phyloP scores from a whole-genome alignment of 495 filamentous ascomycete species.

The Achaetomiella virescens region DNA sequence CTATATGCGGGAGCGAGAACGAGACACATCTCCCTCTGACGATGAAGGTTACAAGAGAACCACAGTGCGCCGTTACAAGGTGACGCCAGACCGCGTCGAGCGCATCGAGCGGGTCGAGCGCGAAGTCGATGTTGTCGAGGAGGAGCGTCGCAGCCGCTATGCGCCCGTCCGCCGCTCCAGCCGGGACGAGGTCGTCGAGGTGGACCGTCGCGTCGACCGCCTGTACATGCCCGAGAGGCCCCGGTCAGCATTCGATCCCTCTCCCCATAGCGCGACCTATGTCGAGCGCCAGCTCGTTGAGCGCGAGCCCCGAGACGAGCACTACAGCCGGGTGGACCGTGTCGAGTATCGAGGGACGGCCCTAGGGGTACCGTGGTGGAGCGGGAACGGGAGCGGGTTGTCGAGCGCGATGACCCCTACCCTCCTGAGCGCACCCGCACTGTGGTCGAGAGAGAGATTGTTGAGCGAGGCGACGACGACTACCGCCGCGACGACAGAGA shows the following conservation, averaged over 20 bases:
- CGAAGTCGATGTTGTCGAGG: slow-evolving; percentile 43
- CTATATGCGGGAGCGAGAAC: slow-evolving; percentile 40
- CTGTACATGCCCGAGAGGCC: slow-evolving; percentile 41
- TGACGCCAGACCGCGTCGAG: slow-evolving; percentile 36
- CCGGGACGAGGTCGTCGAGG: slow-evolving; percentile 37
- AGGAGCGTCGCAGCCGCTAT: slow-evolving; percentile 42
- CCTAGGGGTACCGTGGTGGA: slow-evolving; percentile 32
- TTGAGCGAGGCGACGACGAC: slow-evolving; percentile 28
- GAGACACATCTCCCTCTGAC: slow-evolving; percentile 40
- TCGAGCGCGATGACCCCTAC: slow-evolving; percentile 39
- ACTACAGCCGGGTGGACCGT: slow-evolving; percentile 24
- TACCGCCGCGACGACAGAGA: slow-evolving; percentile 18
- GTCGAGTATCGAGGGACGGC: slow-evolving; percentile 25
- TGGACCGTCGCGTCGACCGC: slow-evolving; percentile 43
- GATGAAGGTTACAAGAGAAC: slow-evolving; percentile 45
- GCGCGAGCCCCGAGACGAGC: slow-evolving; percentile 41
- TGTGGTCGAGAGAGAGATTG: slow-evolving; percentile 25
- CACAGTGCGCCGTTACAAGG: slow-evolving; percentile 52
- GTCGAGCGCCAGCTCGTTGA: slow-evolving; percentile 30
- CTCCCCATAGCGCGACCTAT: slow-evolving; percentile 33
- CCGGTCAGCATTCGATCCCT: slow-evolving; percentile 37
- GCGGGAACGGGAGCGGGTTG: slow-evolving; percentile 25
- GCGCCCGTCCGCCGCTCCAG: slow-evolving; percentile 29
- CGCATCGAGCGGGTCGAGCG: slow-evolving; percentile 39
- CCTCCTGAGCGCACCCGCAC: slow-evolving; percentile 19